These are phyloP conservation scores for Aspergillus persii DNA, from an alignment of 2,329 filamentous ascomycete species.

Conservation along the genomic window DNA sequence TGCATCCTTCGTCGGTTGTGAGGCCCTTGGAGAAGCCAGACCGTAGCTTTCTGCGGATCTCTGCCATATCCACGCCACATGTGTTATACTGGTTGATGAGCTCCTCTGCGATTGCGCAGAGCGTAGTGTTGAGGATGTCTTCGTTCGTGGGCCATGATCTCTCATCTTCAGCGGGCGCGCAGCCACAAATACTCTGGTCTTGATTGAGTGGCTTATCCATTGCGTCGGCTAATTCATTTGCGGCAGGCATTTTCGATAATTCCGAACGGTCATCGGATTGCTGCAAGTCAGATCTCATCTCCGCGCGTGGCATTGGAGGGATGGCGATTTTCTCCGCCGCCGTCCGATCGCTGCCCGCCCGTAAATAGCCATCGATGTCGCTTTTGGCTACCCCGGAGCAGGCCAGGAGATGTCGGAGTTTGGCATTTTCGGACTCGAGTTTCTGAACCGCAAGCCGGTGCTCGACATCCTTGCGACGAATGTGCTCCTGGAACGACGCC, in stretches of 20 bases:
- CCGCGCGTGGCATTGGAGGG: constrained; percentile 25
- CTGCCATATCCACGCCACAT: constrained; percentile 32
- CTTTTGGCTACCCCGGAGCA: constrained; percentile 23
- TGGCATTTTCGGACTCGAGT: constrained; percentile 34
- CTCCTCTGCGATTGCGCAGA: constrained; percentile 40
- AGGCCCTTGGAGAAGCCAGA: constrained; percentile 32
- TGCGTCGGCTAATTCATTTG: too few relatives aligned
- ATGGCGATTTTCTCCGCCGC: constrained; percentile 34
- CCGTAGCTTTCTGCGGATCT: constrained; percentile 35
- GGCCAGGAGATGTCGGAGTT: constrained; percentile 26
- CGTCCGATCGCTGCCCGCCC: constrained; percentile 16
- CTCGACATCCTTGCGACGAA: constrained; percentile 32
- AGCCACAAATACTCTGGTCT: constrained; percentile 24
- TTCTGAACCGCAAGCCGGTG: constrained; percentile 33
- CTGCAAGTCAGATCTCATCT: neutral
- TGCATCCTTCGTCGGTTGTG: constrained; percentile 31
- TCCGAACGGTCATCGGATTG: neutral
- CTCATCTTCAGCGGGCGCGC: constrained; percentile 14
- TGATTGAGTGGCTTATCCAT: neutral
- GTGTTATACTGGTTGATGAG: constrained; percentile 39
- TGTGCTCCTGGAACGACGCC: constrained; percentile 25
- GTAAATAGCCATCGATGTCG: constrained; percentile 29
- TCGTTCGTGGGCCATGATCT: constrained; percentile 22
- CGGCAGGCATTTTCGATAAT: too few relatives aligned
- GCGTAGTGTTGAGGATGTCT: constrained; percentile 33